Percentiles rank a stretch among this genome's conserved stretches.
Evolutionary conservation across 176 grass and related monocot genomes (phyloP).

Genomic region (Poa pratensis): DNA sequence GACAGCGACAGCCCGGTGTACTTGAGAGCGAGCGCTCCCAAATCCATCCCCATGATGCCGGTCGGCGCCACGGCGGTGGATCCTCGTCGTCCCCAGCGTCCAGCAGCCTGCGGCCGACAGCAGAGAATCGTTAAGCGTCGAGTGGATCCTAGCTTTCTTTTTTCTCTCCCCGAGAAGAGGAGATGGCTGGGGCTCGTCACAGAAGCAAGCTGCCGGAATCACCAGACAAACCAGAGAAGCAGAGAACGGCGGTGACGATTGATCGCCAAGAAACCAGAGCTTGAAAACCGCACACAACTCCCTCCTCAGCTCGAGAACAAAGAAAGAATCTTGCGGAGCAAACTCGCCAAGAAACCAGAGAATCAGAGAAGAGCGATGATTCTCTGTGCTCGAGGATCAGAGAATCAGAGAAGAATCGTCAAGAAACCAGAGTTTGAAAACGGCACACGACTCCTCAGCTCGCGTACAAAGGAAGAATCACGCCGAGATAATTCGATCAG

Average conservation of each 20-base stretch:
- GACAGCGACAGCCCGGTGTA: slow-evolving; percentile 13
- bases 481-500: background rate
- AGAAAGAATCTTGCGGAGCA: background rate
- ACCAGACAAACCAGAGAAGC: background rate
- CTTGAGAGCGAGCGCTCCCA: slow-evolving; percentile 45
- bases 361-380: no score
- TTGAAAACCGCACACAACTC: background rate
- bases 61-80: slow-evolving; percentile 24
- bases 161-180: no score
- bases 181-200: no score
- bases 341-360: no score
- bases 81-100: slow-evolving; percentile 8
- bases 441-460: no score
- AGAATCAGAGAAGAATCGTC: no score
- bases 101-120: background rate
- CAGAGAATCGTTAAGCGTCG: background rate
- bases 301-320: background rate
- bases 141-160: background rate
- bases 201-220: background rate
- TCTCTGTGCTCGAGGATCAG: no score
- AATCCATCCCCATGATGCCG: slow-evolving; percentile 49
- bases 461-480: no score
- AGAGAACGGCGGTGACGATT: background rate
- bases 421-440: no score
- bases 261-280: background rate